Conservation (phyloP, 345 rosid species). For the Ricinus communis region DNA sequence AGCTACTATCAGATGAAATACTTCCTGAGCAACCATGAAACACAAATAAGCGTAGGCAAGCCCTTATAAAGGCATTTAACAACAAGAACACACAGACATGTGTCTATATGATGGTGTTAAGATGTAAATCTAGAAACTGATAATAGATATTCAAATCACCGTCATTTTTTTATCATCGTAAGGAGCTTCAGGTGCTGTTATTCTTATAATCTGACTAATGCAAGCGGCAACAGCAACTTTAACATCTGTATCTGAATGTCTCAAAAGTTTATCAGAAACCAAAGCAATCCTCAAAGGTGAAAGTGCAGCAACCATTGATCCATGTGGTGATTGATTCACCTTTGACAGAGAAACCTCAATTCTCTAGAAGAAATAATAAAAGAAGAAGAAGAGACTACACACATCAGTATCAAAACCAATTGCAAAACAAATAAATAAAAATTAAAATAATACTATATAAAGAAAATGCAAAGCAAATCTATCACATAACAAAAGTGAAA, state of each 20-base stretch:
- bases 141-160: slow-evolving; percentile 33
- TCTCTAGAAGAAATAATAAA: slow-evolving; percentile 37
- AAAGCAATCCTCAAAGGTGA: slow-evolving; percentile 53
- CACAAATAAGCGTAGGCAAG: neutral
- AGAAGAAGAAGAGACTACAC: neutral
- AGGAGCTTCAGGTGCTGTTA: slow-evolving; percentile 75
- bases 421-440: neutral
- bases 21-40: slow-evolving; percentile 49
- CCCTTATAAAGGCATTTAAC: too few species aligned
- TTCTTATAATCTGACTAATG: slow-evolving; percentile 64
- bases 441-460: too few species aligned
- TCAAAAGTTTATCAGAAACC: slow-evolving; percentile 45
- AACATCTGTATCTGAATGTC: slow-evolving; percentile 59
- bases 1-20: slow-evolving; percentile 53
- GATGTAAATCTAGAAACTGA: slow-evolving; percentile 5
- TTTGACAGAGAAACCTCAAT: slow-evolving; percentile 46
- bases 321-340: slow-evolving; percentile 56
- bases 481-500: neutral
- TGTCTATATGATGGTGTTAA: neutral
- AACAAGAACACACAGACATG: neutral
- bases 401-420: neutral
- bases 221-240: slow-evolving; percentile 66
- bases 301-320: slow-evolving; percentile 42
- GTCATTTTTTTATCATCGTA: slow-evolving; percentile 63
- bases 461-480: neutral